Percentiles rank a stretch among this genome's conserved stretches.
phyloP scores from a whole-genome alignment of 345 rosid species.

The Eutrema japonicum region DNA sequence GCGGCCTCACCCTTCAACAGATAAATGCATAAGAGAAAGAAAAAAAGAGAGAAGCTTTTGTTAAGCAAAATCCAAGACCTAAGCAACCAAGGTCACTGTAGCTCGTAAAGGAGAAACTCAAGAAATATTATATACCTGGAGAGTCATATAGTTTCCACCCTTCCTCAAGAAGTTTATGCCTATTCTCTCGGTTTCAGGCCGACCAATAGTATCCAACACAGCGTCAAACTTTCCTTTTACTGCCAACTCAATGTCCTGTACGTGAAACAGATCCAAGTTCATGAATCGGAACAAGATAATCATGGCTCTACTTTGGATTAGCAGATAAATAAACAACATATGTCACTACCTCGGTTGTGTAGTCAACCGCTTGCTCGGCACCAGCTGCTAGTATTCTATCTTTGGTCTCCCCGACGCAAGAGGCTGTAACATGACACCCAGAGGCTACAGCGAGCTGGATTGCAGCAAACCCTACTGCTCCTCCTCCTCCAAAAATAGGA shows the following conservation, averaged over 20 bases:
- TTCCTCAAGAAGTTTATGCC: conserved; percentile 75
- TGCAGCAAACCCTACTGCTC: conserved; percentile 94
- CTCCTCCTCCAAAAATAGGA: conserved; percentile 95
- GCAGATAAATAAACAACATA: conserved; percentile 12
- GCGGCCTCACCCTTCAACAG: conserved; percentile 78
- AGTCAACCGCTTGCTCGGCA: conserved; percentile 91
- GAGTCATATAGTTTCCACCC: conserved; percentile 96
- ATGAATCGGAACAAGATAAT: conserved; percentile 4
- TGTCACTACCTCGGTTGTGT: conserved; percentile 66
- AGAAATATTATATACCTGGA: conserved; percentile 56
- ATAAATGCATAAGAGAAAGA: conserved; percentile 15
- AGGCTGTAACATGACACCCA: conserved; percentile 76
- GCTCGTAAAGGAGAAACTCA: not conserved
- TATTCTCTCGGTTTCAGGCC: conserved; percentile 78
- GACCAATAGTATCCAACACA: conserved; percentile 95
- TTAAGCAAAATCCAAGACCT: conserved; percentile 9
- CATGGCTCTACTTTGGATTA: conserved; percentile 14
- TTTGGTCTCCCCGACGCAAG: conserved; percentile 78
- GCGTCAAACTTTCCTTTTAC: conserved; percentile 88
- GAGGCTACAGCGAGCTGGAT: conserved; percentile 81
- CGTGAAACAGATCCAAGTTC: conserved; percentile 29
- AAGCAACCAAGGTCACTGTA: conserved; percentile 22
- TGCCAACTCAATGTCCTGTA: conserved; percentile 78
- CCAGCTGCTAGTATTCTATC: conserved; percentile 70
- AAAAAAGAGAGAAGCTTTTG: not conserved